Evolutionary conservation across 129 eudicot genomes (phyloP), one percentile per base, ranked within the genome.

Genomic region (Flaveria linearis): DNA sequence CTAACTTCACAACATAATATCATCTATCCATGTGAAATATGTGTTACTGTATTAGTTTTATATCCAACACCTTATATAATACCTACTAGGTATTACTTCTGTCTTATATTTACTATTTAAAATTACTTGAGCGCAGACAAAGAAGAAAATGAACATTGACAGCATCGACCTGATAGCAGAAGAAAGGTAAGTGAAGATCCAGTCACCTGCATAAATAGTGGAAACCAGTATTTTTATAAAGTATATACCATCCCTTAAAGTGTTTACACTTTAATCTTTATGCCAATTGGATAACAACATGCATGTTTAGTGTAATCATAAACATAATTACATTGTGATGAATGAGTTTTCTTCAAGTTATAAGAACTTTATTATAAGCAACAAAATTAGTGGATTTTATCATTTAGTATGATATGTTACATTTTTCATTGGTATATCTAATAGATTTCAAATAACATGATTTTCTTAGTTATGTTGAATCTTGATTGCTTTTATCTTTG

Each of bases 81-180:
- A 68, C 61, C 12, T 76, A 61, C 53, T 16, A 42, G 58, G 30
- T 36, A 11, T 56, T 77, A 10, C 57, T 61, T 51, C 57, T 57
- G 33, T 66, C 15, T 14, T 71, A 42, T 80, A 41, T 18, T 16
- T 74, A 15, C 75, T 45, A 43, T 68, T 52, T 70, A 7, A 64
- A 60, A 56, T 82, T 73, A 56, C 47, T 76, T 84, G 72, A 71
- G 51, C 79, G 60, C 83, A 93, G 97, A 91, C 79, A 50, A 87
- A 69, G 87, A 94, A 87, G 94, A 94, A 91, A 80, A 84, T 85
- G 45, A 74, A 91, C 43, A 81, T 87, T 90, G 93, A 91, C 66
- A 90, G 85, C 56, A 80, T 87, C 6, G 93, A 91, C n/a, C 36
- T 82, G 28, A 75, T 82, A 60, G 36, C 51, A 15, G 90, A 89